Evolutionary conservation across 139 green algal genomes (phyloP), one percentile per base, ranked within the genome.

Genomic region (Edaphochlamys debaryana): DNA sequence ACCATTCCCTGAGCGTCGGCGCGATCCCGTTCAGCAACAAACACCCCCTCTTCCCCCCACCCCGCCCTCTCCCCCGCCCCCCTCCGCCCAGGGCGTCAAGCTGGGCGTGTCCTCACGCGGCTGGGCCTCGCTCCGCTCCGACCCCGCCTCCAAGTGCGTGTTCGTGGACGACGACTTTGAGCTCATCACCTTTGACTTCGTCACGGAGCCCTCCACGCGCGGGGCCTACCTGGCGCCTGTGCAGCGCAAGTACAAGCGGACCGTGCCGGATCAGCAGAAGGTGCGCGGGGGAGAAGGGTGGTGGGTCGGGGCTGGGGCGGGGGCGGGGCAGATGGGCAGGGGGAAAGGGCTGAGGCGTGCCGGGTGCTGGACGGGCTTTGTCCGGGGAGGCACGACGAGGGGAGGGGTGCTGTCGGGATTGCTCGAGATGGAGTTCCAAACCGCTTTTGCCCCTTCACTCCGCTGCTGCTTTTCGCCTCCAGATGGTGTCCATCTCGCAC

Each of bases 171-270:
- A 91, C 5, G 92, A 95, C 86, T 92, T 95, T 78, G 89, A 94
- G 84, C 90, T 96, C 68, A 92, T 96, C 67, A 94, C 92, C 20
- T 95, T 96, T 87, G 93, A 96, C 87, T 94, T 94, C 80, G 93
- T 96, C 29, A 86, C 87, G 20, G 90, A 96, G 77, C 93, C 93
- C 2, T 92, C 85, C 42, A 94, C 62, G 38, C 54, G 83, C 2
- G 87, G 87, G 32, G 88, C 87, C 4, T 89, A 89, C 75, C 74
- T 91, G 34, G 81, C 90, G 42, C 90, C 90, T 13, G 60, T 94
- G 19, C 36, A 63, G 38, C 79, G 37, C 2, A 69, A 66, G 9
- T 92, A 90, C 85, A 85, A 63, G 67, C 80, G 67, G 92, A 90
- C 67, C 0, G 40, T 89, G 45, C 87, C 87, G 4, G 68, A 86